Evolutionary conservation across 345 rosid genomes (phyloP).

Genomic region (Boechera divaricarpa): DNA sequence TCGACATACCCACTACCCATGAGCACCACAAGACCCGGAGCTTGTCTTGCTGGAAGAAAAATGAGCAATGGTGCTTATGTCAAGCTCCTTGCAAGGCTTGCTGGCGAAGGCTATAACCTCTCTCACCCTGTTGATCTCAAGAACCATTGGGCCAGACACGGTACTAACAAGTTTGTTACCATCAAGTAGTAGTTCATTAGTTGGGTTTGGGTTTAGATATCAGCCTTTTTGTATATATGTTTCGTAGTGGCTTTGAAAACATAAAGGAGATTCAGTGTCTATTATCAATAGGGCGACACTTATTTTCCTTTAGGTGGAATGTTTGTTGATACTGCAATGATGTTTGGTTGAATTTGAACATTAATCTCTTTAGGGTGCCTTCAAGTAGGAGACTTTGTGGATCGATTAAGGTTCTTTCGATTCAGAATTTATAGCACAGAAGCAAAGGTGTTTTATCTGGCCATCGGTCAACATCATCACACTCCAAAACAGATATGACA

Average conservation of each 20-base stretch:
- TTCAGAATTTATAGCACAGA: not conserved
- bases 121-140: conserved; percentile 65
- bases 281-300: not conserved
- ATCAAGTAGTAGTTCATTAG: conserved; percentile 49
- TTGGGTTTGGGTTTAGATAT: conserved; percentile 4
- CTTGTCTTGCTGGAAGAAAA: conserved; percentile 74
- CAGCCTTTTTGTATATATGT: conserved; percentile 23
- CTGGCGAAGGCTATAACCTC: conserved; percentile 61
- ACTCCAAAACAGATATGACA: not conserved
- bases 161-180: conserved; percentile 75
- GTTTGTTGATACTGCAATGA: conserved; percentile 20
- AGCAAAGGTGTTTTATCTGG: not conserved
- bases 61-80: conserved; percentile 75
- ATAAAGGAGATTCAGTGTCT: conserved; percentile 4
- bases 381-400: not conserved
- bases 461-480: not conserved
- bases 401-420: not conserved
- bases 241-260: conserved; percentile 12
- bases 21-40: conserved; percentile 60
- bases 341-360: no score
- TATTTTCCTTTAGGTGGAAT: not conserved
- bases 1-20: conserved; percentile 68
- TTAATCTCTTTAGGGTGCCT: no score
- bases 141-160: conserved; percentile 75
- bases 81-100: conserved; percentile 65